A percentile compares a stretch with the other conserved stretches of the same genome.
Evolutionary conservation across 345 rosid species (phyloP).

Genomic region (Melaleuca quinquenervia): DNA sequence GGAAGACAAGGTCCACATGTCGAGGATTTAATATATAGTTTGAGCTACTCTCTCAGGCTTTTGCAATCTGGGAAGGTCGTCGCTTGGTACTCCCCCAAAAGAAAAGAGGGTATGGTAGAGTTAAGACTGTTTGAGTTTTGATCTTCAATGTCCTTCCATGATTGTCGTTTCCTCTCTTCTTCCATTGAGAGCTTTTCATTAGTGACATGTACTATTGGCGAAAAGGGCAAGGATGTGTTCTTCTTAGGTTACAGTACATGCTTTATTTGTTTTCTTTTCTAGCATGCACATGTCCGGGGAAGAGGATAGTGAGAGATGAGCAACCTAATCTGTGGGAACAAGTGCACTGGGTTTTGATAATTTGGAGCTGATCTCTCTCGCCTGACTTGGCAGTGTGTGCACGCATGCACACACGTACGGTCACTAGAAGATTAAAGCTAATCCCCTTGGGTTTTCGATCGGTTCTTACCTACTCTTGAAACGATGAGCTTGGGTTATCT

Average conservation of each 20-base stretch:
- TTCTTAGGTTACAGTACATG: background rate
- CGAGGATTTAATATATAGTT: slow-evolving; percentile 57
- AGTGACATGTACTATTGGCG: background rate
- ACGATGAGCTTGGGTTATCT: background rate
- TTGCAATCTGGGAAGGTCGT: slow-evolving; percentile 66
- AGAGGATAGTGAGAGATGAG: background rate
- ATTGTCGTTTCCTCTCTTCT: background rate
- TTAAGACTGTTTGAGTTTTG: slow-evolving; percentile 58
- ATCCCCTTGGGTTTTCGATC: too few species aligned
- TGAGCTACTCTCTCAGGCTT: slow-evolving; percentile 63
- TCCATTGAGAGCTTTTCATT: background rate
- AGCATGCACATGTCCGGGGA: background rate
- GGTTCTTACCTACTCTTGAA: background rate
- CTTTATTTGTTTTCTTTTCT: background rate
- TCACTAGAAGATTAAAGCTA: background rate
- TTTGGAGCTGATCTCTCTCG: background rate
- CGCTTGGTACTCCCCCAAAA: slow-evolving; percentile 86
- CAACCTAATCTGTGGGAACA: background rate
- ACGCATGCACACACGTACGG: background rate
- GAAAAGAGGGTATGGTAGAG: slow-evolving; percentile 88
- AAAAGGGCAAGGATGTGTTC: background rate
- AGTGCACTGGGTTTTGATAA: background rate
- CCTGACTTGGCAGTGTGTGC: background rate
- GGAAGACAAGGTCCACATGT: slow-evolving; percentile 23
- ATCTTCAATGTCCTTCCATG: background rate